Base-by-base conservation (phyloP, 2,329 filamentous ascomycete species). In the Balansia obtecta region DNA sequence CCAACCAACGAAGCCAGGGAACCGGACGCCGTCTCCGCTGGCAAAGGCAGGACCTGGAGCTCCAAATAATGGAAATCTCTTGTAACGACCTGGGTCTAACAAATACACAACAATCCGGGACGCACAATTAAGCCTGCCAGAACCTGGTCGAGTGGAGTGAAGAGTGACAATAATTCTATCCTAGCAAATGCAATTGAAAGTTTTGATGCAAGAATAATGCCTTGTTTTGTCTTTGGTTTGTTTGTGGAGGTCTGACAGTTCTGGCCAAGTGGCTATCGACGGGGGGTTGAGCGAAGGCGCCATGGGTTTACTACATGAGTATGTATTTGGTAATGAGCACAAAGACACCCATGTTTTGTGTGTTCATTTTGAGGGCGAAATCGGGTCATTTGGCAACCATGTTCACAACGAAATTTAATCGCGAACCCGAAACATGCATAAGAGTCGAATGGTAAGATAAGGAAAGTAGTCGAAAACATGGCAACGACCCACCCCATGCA, bases 1-100 rank as follows among this genome's bases (percentile, higher is more conserved):
- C 12, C 55, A 53, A 38, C 42, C 44, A 9, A 54, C 46, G 16
- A 44, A 55, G 45, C 52, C 52, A 34, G 38, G 15, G 3, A 41
- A 33, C 4, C 22, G 10, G 30, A 12, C 13, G 7, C n/a, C 6
- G 9, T 2, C 8, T 27, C 9, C 30, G 22, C 22, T 32, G 4
- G 39, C 16, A 41, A 20, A 39, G 15, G 39, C 22, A 39, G 22
- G 16, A 15, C 33, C 46, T 1, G 9, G 30, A 22, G 12, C 34
- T 37, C 34, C 34, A 15, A 37, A 37, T 37, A 4, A 37, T 37
- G 11, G 8, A 12, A 37, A 37, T 37, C 15, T 15, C 34, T 12
- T 12, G 15, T 37, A 37, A 37, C 34, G 34, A 37, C 34, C 2
- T 15, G 34, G 34, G 27, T 4, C 27, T 27, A 8, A 8, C 7